Conservation (phyloP, 2,329 filamentous ascomycete genomes). For the Penicillium sp. region DNA sequence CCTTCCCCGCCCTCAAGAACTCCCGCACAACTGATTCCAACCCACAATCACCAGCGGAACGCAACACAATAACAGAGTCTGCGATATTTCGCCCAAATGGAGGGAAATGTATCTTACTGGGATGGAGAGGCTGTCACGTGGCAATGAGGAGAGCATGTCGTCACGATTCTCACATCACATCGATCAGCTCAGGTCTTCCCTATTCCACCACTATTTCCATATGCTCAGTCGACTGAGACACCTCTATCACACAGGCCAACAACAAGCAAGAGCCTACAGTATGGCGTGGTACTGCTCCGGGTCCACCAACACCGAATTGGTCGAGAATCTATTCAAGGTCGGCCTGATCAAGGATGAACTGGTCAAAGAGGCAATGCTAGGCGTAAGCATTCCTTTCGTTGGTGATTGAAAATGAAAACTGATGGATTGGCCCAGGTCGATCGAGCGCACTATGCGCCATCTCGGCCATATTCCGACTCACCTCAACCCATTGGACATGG, state of each 20-base stretch:
- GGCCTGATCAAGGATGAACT: constrained; percentile 64
- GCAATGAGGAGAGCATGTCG: constrained; percentile 12
- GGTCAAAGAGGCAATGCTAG: constrained; percentile 74
- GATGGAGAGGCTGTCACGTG: too few relatives aligned
- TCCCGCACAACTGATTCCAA: too few relatives aligned
- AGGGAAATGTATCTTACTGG: too few relatives aligned
- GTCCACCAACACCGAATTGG: constrained; percentile 63
- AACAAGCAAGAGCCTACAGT: constrained; percentile 12
- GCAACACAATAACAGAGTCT: too few relatives aligned
- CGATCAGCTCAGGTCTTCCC: neutral
- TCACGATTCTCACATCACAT: constrained; percentile 4
- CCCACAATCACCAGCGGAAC: too few relatives aligned
- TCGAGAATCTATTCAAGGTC: constrained; percentile 69
- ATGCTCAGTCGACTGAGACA: constrained; percentile 10
- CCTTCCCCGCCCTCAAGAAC: too few relatives aligned
- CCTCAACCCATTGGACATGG: constrained; percentile 62
- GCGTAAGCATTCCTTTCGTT: constrained; percentile 44
- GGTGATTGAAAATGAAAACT: neutral
- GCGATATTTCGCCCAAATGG: too few relatives aligned
- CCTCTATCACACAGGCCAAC: constrained; percentile 2
- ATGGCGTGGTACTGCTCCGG: constrained; percentile 94
- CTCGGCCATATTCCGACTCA: constrained; percentile 64
- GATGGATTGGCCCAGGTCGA: constrained; percentile 82
- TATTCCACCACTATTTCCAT: neutral
- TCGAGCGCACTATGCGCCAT: constrained; percentile 73